Base-by-base conservation (phyloP, 257 asterid species). In the Linderniella brevidens region DNA sequence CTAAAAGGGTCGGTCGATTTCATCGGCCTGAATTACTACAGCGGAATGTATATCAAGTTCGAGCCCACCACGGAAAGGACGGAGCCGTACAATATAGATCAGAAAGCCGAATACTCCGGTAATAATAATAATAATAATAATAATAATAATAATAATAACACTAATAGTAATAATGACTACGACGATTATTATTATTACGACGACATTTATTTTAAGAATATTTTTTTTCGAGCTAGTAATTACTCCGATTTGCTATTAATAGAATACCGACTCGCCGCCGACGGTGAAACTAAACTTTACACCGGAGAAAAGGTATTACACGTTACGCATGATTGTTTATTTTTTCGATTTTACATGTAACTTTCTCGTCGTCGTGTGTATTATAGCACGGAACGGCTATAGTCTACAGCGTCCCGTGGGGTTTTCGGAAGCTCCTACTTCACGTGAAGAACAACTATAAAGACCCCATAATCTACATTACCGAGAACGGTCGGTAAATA, bases 391-490 rank as follows among this genome's bases (percentile, higher is more conserved):
- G 58, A 32, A 48, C 60, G 12, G 8, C 1, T 0, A 50, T 68
- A 68, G 46, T 56, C 44, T 63, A 11, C 48, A 4, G 51, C 25
- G 58, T 51, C 36, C 75, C 75, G 19, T 12, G 19, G 8, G 75
- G 75, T 16, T 35, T 64, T 8, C 38, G 46, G 37, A 39, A 60
- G 8, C 64, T 59, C 48, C 43, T 73, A 15, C 11, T 41, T 11
- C 53, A 66, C 57, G 47, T 59, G 8, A 51, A 68, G 62, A 19
- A 58, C 0, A 57, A 19, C 16, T 73, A 65, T 43, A 50, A 50
- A 0, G 46, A 52, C 35, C 72, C 77, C 6, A 7, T 38, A 7
- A 56, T 74, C 20, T 64, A 68, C 53, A 54, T 68, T n/a, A 64
- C 75, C 0, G 75, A 68, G 43, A 64, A 65, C 8, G 71, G 75